Base-by-base conservation (phyloP, 2,329 filamentous ascomycete genomes). In the Sclerotiophoma versabilis region DNA sequence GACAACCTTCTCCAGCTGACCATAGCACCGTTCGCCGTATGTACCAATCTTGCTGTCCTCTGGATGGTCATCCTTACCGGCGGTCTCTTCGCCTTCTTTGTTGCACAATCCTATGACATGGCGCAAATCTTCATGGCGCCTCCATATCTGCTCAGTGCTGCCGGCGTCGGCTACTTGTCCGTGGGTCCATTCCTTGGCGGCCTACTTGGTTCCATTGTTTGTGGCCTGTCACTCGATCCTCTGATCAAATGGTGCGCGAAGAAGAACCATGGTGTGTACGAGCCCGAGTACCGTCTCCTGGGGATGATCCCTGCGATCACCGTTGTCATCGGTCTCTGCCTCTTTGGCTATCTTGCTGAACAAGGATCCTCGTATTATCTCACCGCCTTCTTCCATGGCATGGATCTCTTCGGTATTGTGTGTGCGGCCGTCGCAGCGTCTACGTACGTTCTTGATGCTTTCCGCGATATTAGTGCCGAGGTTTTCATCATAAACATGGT, bases 251-350 rank as follows among this genome's bases (percentile, higher is more conserved):
- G 72, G 66, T 75, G 81, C 49, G 77, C 80, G 4, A 78, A 76
- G 63, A 77, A 73, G 56, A 84, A 83, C 63, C 71, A 70, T 17
- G 81, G 81, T n/a, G 71, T 82, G 41, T 84, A 83, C 65, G 81
- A 84, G 62, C 82, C 81, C 5, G 81, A 84, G 60, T 83, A 83
- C 60, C 76, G 81, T 9, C 71, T 81, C 8, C 69, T 79, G 5
- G 58, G 48, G 23, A 63, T 64, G 60, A 61, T 76, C 3, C 69
- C 71, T 12, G 64, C 69, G 0, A 59, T 77, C 3, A 38, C 71
- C 1, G 66, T 71, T 5, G 73, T 74, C 9, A 65, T 74, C 14
- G 75, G 75, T 17, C 72, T 79, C 41, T 75, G 75, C 51, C 67
- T 73, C 2, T 79, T 77, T 49, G 76, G 77, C 2, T 64, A 72